These are phyloP conservation scores for Phytopythium boreale DNA, from an alignment of 352 stramenopile genomes.

Conservation along the genomic window DNA sequence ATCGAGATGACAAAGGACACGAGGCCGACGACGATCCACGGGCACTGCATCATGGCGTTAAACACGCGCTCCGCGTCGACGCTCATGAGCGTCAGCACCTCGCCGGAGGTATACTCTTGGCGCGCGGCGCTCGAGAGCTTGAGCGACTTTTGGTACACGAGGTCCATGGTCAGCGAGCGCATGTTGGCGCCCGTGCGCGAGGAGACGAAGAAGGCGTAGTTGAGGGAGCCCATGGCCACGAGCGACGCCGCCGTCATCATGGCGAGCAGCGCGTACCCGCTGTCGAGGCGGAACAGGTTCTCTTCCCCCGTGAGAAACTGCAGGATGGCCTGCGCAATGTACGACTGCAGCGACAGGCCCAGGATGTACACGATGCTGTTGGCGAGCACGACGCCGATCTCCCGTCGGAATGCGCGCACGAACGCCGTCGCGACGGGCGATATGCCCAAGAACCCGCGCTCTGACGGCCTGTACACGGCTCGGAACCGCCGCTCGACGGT, in stretches of 20 bases:
- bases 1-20: constrained; percentile 24
- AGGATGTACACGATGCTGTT: constrained; percentile 21
- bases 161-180: constrained; percentile 31
- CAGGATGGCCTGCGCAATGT: constrained; percentile 16
- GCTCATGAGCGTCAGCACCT: constrained; percentile 37
- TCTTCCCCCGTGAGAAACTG: constrained; percentile 12
- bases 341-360: constrained; percentile 16
- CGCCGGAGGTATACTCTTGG: constrained; percentile 27
- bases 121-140: constrained; percentile 44
- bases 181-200: constrained; percentile 33
- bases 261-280: constrained; percentile 12
- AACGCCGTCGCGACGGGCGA: constrained; percentile 15
- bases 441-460: constrained; percentile 1
- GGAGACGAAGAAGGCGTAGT: constrained; percentile 37
- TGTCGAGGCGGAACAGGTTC: constrained; percentile 14
- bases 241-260: constrained; percentile 15
- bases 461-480: constrained; percentile 12
- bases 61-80: constrained; percentile 41
- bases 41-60: constrained; percentile 19
- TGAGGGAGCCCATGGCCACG: constrained; percentile 24
- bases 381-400: constrained; percentile 12
- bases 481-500: constrained; percentile 11
- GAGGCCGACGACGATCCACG: constrained; percentile 22
- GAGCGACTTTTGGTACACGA: constrained; percentile 55
- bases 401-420: constrained; percentile 6